Percentiles rank a stretch among this genome's conserved stretches.
Conservation (phyloP, 2,329 filamentous ascomycete genomes). For the Massarina eburnea region DNA sequence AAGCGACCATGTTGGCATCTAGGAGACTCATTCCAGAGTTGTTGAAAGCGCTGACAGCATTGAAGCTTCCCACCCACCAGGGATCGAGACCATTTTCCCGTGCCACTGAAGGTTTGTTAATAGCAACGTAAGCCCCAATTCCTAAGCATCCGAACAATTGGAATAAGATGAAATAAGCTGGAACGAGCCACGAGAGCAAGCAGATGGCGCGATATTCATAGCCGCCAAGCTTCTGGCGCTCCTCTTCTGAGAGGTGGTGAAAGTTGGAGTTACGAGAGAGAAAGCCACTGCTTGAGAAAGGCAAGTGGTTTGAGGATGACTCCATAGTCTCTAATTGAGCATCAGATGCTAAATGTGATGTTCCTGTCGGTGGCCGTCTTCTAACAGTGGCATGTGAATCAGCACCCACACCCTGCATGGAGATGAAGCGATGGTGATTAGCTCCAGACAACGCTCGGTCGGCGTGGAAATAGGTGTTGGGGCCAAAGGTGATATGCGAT, state of each 20-base stretch:
- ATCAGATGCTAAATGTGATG: slow-evolving; percentile 12
- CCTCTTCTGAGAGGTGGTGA: slow-evolving; percentile 44
- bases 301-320: slow-evolving; percentile 11
- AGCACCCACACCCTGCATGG: slow-evolving; percentile 40
- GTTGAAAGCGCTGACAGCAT: slow-evolving; percentile 63
- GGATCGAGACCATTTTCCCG: slow-evolving; percentile 43
- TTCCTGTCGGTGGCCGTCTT: slow-evolving; percentile 5
- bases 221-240: slow-evolving; percentile 51
- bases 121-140: slow-evolving; percentile 44
- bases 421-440: slow-evolving; percentile 25
- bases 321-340: slow-evolving; percentile 5
- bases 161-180: slow-evolving; percentile 16
- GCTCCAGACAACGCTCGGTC: slow-evolving; percentile 8
- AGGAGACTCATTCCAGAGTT: slow-evolving; percentile 58
- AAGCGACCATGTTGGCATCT: slow-evolving; percentile 59
- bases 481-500: slow-evolving; percentile 34
- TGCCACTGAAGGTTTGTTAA: slow-evolving; percentile 46
- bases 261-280: slow-evolving; percentile 54
- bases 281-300: slow-evolving; percentile 17
- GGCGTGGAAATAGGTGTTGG: slow-evolving; percentile 20
- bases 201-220: slow-evolving; percentile 55
- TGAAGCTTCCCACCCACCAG: slow-evolving; percentile 62
- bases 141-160: slow-evolving; percentile 14
- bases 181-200: slow-evolving; percentile 51
- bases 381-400: slow-evolving; percentile 29